phyloP scores from a whole-genome alignment of 345 rosid species.

The Rhodomyrtus tomentosa region DNA sequence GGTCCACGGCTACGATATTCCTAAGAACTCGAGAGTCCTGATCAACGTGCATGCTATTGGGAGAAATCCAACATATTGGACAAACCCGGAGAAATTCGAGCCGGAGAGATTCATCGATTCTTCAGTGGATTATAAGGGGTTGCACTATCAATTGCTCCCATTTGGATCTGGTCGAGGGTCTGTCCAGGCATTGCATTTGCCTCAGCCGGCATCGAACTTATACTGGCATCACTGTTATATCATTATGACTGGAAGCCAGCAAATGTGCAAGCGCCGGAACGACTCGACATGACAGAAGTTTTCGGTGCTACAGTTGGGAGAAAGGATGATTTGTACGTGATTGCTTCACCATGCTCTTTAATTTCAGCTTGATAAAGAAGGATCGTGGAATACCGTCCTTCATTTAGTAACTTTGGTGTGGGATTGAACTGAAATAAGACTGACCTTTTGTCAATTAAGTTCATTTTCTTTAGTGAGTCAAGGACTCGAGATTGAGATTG shows the following conservation, averaged over 20 bases:
- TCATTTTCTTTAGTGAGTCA: too few relatives aligned
- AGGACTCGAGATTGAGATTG: too few relatives aligned
- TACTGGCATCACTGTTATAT: neutral
- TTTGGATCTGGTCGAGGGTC: conserved; percentile 13
- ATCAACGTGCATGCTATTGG: conserved; percentile 2
- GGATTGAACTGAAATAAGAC: neutral
- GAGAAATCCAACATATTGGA: conserved; percentile 6
- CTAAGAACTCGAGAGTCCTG: neutral
- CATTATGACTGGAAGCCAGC: conserved; percentile 4
- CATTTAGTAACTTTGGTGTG: neutral
- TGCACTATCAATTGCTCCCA: conserved; percentile 2
- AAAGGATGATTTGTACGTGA: neutral
- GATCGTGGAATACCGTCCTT: neutral
- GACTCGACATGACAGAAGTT: neutral
- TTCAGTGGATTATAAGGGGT: conserved; percentile 4
- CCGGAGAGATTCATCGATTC: conserved; percentile 7
- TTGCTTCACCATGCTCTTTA: neutral
- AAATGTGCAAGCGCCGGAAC: neutral
- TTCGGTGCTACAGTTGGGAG: neutral
- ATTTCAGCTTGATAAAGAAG: neutral
- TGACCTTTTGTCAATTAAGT: too few relatives aligned
- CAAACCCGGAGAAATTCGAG: conserved; percentile 2
- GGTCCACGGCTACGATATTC: conserved; percentile 16
- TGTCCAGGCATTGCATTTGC: conserved; percentile 6
- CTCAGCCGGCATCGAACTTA: neutral